Percentiles rank a stretch among this genome's conserved stretches.
phyloP scores from a whole-genome alignment of 345 rosid genomes.

The Corchorus capsularis region DNA sequence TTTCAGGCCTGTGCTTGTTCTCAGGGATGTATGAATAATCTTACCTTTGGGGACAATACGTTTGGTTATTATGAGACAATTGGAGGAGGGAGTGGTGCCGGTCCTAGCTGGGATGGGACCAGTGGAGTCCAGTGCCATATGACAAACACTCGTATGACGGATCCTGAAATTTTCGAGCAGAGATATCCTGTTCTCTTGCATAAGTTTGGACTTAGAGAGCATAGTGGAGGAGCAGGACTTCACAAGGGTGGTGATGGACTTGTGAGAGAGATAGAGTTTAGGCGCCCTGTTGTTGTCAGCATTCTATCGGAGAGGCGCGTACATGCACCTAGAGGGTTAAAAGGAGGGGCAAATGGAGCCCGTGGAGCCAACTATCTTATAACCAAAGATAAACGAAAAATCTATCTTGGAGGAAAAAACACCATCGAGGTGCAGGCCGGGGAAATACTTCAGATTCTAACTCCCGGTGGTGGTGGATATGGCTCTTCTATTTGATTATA shows the following conservation, averaged over 20 bases:
- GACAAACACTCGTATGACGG: conserved; percentile 99
- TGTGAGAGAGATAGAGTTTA: conserved; percentile 88
- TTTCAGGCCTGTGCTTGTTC: conserved; percentile 97
- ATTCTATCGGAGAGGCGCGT: conserved; percentile 98
- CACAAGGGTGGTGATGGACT: conserved; percentile 86
- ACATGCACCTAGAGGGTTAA: conserved; percentile 82
- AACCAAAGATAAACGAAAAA: conserved; percentile 56
- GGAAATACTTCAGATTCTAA: conserved; percentile 78
- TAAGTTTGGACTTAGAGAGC: conserved; percentile 75
- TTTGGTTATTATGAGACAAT: conserved; percentile 96
- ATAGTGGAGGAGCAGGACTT: conserved; percentile 80
- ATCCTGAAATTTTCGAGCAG: conserved; percentile 96
- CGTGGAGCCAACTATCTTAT: conserved; percentile 83
- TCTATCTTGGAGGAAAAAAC: conserved; percentile 90
- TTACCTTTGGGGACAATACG: conserved; percentile 86
- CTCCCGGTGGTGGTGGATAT: conserved; percentile 95
- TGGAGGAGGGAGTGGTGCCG: conserved; percentile 95
- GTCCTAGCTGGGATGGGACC: conserved; percentile 87
- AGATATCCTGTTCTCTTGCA: conserved; percentile 90
- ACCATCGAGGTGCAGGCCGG: conserved; percentile 75
- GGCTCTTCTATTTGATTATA: conserved; percentile 43
- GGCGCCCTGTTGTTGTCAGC: conserved; percentile 75
- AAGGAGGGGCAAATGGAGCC: conserved; percentile 78
- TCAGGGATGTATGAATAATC: conserved; percentile 98
- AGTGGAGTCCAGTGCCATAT: conserved; percentile 98